phyloP scores from a whole-genome alignment of 2,329 filamentous ascomycete species.

The Diaporthe vaccinii region DNA sequence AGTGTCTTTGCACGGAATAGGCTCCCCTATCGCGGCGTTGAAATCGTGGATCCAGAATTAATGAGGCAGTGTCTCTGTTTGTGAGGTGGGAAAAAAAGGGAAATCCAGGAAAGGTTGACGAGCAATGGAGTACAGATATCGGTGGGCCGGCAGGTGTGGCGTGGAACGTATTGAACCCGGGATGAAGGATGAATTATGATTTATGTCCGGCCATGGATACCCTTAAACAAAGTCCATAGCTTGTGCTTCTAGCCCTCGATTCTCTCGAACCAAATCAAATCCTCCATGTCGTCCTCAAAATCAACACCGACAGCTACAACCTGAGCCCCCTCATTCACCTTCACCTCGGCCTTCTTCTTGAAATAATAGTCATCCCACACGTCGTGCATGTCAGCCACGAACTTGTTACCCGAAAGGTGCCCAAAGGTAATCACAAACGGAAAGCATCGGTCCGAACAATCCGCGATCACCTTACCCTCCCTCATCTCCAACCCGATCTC shows the following conservation, averaged over 20 bases:
- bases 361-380: conserved; percentile 6
- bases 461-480: conserved; percentile 7
- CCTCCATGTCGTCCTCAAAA: conserved; percentile 9
- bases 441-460: conserved; percentile 13
- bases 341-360: conserved; percentile 11
- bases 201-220: background rate
- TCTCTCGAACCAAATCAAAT: conserved; percentile 16
- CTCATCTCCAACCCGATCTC: conserved; percentile 12
- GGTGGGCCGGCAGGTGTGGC: no score
- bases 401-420: background rate
- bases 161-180: background rate
- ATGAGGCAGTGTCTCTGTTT: no score
- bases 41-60: no score
- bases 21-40: no score
- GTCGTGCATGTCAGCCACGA: conserved; percentile 5
- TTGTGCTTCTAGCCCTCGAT: background rate
- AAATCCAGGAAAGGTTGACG: no score
- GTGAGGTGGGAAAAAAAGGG: no score
- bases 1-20: no score
- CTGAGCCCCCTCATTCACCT: background rate
- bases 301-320: background rate
- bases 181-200: no score
- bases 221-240: background rate
- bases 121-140: no score
- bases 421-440: conserved; percentile 3